Evolutionary conservation across 2,329 filamentous ascomycete species (phyloP).

Genomic region (Blastomyces emzantsi): DNA sequence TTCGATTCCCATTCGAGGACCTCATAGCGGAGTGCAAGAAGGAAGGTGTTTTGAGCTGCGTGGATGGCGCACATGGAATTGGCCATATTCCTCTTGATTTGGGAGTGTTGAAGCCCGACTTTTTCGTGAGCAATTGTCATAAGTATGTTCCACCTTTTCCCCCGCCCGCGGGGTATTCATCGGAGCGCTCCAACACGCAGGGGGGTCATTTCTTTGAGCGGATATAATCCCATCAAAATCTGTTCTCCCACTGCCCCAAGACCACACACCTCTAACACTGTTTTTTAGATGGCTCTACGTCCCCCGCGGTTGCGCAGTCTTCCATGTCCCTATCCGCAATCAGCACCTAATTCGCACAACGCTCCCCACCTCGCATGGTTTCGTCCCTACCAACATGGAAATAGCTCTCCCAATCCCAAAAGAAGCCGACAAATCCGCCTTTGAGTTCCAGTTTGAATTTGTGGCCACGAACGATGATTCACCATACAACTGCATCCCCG

Average conservation of each 20-base stretch:
- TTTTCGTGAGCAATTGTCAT: constrained; percentile 78
- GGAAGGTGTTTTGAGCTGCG: constrained; percentile 58
- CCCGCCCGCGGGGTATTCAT: background rate
- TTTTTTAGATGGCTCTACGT: constrained; percentile 62
- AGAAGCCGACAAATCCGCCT: constrained; percentile 44
- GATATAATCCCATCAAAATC: background rate
- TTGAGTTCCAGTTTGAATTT: constrained; percentile 64
- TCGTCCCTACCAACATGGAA: constrained; percentile 39
- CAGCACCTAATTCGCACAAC: constrained; percentile 66
- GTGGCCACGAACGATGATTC: constrained; percentile 65
- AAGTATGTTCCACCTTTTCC: constrained; percentile 40
- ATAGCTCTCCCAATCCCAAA: constrained; percentile 12
- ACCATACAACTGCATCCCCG: constrained; percentile 62
- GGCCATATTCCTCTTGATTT: constrained; percentile 71
- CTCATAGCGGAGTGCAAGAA: constrained; percentile 57
- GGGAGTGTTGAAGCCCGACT: constrained; percentile 61
- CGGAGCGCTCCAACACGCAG: background rate
- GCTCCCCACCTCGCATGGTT: constrained; percentile 74
- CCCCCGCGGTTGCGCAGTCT: constrained; percentile 69
- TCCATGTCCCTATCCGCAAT: constrained; percentile 69
- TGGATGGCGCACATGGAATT: constrained; percentile 80
- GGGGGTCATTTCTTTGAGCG: background rate
- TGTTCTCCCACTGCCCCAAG: background rate
- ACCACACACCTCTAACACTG: constrained; percentile 9
- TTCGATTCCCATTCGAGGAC: constrained; percentile 67